A percentile compares a stretch with the other conserved stretches of the same genome.
These are phyloP conservation scores for Solanum sitiens DNA, from an alignment of 257 asterid genomes.

Conservation along the genomic window DNA sequence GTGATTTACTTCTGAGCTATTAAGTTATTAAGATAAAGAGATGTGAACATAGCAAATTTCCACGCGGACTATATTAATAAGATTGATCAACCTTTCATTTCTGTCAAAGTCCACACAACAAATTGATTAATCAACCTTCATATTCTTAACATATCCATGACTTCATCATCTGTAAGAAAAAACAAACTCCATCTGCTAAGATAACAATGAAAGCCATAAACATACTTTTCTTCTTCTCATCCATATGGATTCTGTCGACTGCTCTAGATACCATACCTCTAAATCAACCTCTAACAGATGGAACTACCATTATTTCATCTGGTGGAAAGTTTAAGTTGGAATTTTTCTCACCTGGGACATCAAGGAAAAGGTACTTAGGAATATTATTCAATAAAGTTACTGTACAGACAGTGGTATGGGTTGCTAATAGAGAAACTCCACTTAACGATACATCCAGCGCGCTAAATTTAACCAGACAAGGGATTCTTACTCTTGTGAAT, in stretches of 20 bases:
- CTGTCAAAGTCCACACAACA: too few species aligned
- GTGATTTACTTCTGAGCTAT: too few species aligned
- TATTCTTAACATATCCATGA: too few species aligned
- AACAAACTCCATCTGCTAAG: neutral
- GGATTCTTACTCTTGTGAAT: constrained; percentile 4
- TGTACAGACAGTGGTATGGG: constrained; percentile 19
- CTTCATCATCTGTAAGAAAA: too few species aligned
- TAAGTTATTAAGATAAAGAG: too few species aligned
- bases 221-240: neutral
- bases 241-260: neutral
- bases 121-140: too few species aligned
- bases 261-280: constrained; percentile 5
- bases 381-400: constrained; percentile 26
- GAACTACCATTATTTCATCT: constrained; percentile 14
- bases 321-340: constrained; percentile 16
- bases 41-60: too few species aligned
- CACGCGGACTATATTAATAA: too few species aligned
- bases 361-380: constrained; percentile 13
- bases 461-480: constrained; percentile 6
- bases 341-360: constrained; percentile 11
- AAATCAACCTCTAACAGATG: constrained; percentile 3
- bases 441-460: constrained; percentile 5
- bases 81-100: too few species aligned
- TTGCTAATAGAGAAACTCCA: constrained; percentile 21
- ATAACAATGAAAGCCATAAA: neutral